Base-by-base conservation (phyloP, 2,329 filamentous ascomycete genomes). In the Fusarium poae region DNA sequence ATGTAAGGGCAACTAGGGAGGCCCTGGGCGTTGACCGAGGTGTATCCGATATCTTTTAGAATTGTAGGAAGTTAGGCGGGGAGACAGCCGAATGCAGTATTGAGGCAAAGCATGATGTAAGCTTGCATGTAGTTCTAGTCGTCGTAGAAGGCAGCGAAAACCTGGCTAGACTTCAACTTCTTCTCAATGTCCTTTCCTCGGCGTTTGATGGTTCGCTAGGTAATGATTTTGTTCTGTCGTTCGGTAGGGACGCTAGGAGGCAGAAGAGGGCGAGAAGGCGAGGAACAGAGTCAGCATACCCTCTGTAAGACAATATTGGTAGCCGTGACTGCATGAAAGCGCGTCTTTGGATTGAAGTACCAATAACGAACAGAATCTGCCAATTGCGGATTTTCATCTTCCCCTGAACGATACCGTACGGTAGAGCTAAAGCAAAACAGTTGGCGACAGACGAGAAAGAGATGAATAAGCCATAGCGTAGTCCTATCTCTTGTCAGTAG, bases 161-260 rank as follows among this genome's bases (percentile, higher is more conserved):
- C 73, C 61, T 89, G 85, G 27, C 5, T 9, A 10, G 39, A 50
- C 3, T 50, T 39, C 21, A 50, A 32, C 23, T 50, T 50, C 35
- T 25, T 76, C 37, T 32, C 37, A 0, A 27, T 50, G 25, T 50
- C 46, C 5, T 50, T 34, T 21, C 46, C 46, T 6, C 46, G 46
- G 5, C 46, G 34, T 34, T 39, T 50, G 32, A 50, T 50, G 7
- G 46, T 23, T 12, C 46, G 46, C 16, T 50, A 34, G 34, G 34
- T 50, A 18, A 50, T 50, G 30, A 50, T 50, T 29, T 50, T 34
- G 34, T 50, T 50, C 20, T 50, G 49, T 23, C 27, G 92, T 91
- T 1, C 86, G 88, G 62, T 88, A 91, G 89, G 90, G 57, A 94
- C 85, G 76, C 46, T 20, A 92, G 92, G 8, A 94, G 46, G 16